Conservation (phyloP, 2,329 filamentous ascomycete species). For the Microcyclospora pomicola region DNA sequence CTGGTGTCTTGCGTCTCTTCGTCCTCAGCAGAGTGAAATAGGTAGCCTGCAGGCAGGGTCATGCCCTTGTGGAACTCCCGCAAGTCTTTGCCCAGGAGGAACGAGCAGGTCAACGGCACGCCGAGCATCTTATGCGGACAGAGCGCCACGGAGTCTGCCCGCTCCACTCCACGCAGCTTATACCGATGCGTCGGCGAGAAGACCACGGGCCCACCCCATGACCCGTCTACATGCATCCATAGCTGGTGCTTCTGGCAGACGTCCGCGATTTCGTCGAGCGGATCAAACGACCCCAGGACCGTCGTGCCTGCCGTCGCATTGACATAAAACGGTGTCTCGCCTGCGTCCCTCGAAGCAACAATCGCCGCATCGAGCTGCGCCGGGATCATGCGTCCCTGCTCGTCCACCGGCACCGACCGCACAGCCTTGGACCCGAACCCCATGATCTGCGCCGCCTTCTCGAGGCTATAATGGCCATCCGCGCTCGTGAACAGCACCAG, state of each 20-base stretch:
- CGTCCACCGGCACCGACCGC: conserved; percentile 60
- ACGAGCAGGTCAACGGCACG: conserved; percentile 79
- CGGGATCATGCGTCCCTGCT: conserved; percentile 56
- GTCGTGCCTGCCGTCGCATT: conserved; percentile 94
- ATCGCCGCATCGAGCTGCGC: conserved; percentile 51
- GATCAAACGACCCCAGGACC: conserved; percentile 79
- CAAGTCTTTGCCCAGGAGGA: conserved; percentile 67
- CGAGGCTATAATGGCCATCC: conserved; percentile 87
- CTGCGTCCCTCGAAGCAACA: conserved; percentile 45
- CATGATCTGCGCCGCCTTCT: conserved; percentile 85
- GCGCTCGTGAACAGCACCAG: conserved; percentile 80
- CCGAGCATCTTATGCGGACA: conserved; percentile 98
- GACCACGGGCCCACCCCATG: conserved; percentile 74
- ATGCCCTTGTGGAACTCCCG: conserved; percentile 68
- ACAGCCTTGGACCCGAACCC: conserved; percentile 69
- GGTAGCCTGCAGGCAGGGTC: conserved; percentile 71
- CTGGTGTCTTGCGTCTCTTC: conserved; percentile 2
- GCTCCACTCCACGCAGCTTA: conserved; percentile 56
- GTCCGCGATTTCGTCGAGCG: conserved; percentile 53
- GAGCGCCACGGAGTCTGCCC: conserved; percentile 70
- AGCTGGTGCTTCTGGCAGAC: conserved; percentile 59
- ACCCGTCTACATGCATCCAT: conserved; percentile 89
- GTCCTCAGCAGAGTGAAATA: conserved; percentile 21
- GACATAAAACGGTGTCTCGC: conserved; percentile 80
- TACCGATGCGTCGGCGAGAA: conserved; percentile 53